Conservation (phyloP, 257 asterid species). For the Datura wrightii region DNA sequence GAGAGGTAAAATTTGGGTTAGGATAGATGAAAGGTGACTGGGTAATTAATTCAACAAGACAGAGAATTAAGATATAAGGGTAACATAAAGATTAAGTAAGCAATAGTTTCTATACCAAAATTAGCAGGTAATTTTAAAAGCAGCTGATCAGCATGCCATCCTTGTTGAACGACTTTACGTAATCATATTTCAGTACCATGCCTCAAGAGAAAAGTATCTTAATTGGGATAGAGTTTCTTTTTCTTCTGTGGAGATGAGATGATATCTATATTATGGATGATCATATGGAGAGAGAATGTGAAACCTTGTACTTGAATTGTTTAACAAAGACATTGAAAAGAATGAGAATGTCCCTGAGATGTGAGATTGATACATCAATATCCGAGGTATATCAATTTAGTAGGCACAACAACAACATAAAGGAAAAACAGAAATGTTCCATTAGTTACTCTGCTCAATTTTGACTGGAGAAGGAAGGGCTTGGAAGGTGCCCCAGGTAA, state of each 20-base stretch:
- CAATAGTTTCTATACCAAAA: neutral
- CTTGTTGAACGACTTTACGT: neutral
- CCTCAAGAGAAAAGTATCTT: neutral
- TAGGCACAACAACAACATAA: neutral
- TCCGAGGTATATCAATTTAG: neutral
- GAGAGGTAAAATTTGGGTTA: slow-evolving; percentile 7
- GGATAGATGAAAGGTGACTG: slow-evolving; percentile 5
- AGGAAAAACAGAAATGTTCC: neutral
- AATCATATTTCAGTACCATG: neutral
- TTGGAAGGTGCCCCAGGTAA: neutral
- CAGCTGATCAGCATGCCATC: neutral
- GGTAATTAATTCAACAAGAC: neutral
- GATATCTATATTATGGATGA: neutral
- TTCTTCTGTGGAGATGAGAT: neutral
- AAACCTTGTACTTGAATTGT: neutral
- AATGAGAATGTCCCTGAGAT: neutral
- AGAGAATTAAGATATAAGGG: neutral
- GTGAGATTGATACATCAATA: neutral
- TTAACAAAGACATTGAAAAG: neutral
- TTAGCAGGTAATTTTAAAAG: neutral
- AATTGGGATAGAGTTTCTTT: neutral
- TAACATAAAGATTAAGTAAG: neutral
- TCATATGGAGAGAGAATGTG: neutral
- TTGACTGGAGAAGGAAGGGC: slow-evolving; percentile 19
- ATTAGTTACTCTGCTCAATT: slow-evolving; percentile 15